Conservation (phyloP, 2,329 filamentous ascomycete genomes). For the Apiospora sp. region DNA sequence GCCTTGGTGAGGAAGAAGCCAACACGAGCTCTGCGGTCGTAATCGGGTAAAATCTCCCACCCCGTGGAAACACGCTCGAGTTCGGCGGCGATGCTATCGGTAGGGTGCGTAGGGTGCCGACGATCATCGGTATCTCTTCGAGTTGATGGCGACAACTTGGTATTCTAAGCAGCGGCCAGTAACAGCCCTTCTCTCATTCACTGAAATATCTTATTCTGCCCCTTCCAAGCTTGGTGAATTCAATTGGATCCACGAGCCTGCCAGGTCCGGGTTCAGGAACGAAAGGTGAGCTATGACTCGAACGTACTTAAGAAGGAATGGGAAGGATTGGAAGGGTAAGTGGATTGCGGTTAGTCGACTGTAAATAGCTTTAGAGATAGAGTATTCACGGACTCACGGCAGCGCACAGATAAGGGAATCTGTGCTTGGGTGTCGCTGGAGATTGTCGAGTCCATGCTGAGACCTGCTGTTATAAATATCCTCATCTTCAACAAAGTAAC, state of each 20-base stretch:
- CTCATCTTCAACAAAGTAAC: neutral
- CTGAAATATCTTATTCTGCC: neutral
- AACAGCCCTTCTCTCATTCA: neutral
- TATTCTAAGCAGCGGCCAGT: neutral
- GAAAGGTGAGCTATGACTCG: neutral
- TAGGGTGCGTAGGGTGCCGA: neutral
- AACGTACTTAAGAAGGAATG: neutral
- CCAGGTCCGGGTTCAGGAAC: neutral
- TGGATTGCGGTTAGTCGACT: neutral
- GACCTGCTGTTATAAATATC: neutral
- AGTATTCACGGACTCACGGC: slow-evolving; percentile 5
- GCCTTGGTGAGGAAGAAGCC: neutral
- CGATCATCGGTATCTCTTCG: neutral
- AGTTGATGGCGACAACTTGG: neutral
- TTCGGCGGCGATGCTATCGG: neutral
- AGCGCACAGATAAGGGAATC: slow-evolving; percentile 6
- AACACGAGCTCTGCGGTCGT: no score
- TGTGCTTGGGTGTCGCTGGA: neutral
- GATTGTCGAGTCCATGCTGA: neutral
- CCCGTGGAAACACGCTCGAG: no score
- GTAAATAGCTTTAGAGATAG: neutral
- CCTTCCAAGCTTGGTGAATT: neutral
- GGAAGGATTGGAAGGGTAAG: neutral
- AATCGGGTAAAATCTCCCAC: neutral
- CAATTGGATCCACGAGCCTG: no score